These are phyloP conservation scores for Lodderomyces elongisporus DNA, from an alignment of 1,139 yeast species.

Conservation along the genomic window DNA sequence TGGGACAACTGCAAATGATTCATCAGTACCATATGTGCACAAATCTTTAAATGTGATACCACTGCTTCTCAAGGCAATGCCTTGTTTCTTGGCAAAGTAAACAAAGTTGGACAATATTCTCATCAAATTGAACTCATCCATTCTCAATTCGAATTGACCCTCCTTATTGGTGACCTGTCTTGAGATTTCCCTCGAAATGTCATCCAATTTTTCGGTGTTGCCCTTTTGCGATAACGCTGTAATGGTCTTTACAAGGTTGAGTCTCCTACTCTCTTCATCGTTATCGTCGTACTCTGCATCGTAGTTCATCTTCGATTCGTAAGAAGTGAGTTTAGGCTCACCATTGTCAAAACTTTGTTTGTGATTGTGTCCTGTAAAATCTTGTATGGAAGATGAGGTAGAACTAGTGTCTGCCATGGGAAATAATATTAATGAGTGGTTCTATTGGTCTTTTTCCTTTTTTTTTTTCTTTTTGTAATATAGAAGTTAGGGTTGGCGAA, in stretches of 20 bases:
- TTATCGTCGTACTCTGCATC: constrained; percentile 8
- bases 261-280: constrained; percentile 11
- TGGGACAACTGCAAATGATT: constrained; percentile 40
- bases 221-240: constrained; percentile 13
- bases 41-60: constrained; percentile 46
- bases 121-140: constrained; percentile 13
- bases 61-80: constrained; percentile 38
- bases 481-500: no score
- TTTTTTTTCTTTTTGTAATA: no score
- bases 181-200: constrained; percentile 13
- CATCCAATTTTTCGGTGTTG: constrained; percentile 9
- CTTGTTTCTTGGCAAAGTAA: constrained; percentile 27
- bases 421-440: no score
- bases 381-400: no score
- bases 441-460: no score
- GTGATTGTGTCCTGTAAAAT: no score
- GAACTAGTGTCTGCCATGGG: no score
- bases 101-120: constrained; percentile 13
- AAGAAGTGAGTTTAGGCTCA: no score
- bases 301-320: no score
- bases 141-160: constrained; percentile 11
- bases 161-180: constrained; percentile 12
- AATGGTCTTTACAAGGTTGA: constrained; percentile 15
- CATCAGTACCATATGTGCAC: constrained; percentile 46
- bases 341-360: no score